These are phyloP conservation scores for Ilyonectria robusta DNA, from an alignment of 2,329 filamentous ascomycete genomes.

Conservation along the genomic window DNA sequence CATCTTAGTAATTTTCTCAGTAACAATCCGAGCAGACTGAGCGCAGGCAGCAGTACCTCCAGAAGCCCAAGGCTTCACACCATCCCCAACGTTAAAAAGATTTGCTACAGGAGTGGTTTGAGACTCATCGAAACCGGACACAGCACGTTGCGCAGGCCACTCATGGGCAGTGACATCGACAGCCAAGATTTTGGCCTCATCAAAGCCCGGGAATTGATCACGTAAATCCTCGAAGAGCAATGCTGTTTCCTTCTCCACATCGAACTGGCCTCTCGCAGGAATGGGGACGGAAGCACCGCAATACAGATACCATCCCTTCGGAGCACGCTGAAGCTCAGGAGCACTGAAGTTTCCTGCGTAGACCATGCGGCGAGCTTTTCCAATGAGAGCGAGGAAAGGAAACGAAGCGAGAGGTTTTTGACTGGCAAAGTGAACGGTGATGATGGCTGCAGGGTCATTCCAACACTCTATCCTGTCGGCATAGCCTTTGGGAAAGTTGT, in stretches of 20 bases:
- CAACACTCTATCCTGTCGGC: conserved; percentile 1
- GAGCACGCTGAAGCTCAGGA: conserved; percentile 5
- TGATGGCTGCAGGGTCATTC: neutral
- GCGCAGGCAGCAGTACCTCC: neutral
- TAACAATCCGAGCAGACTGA: conserved; percentile 6
- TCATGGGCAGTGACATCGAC: neutral
- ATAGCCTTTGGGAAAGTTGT: conserved; percentile 3
- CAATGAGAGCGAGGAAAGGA: neutral
- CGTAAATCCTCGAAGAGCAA: conserved; percentile 4
- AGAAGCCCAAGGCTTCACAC: conserved; percentile 8
- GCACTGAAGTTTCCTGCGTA: conserved; percentile 10
- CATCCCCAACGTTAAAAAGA: conserved; percentile 5
- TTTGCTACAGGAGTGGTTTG: conserved; percentile 3
- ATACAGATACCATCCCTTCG: conserved; percentile 2
- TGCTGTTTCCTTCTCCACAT: conserved; percentile 3
- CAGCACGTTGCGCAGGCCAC: conserved; percentile 7
- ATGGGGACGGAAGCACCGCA: conserved; percentile 7
- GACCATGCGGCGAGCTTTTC: conserved; percentile 4
- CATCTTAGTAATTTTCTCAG: neutral
- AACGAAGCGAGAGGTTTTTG: conserved; percentile 1
- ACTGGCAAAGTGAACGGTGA: conserved; percentile 6
- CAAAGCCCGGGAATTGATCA: conserved; percentile 4
- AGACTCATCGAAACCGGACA: conserved; percentile 4
- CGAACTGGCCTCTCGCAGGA: neutral
- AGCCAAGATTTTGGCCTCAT: conserved; percentile 6